A percentile compares a stretch with the other conserved stretches of the same genome.
phyloP scores from a whole-genome alignment of 129 eudicot genomes.

The sunflower (Helianthus annuus) region DNA sequence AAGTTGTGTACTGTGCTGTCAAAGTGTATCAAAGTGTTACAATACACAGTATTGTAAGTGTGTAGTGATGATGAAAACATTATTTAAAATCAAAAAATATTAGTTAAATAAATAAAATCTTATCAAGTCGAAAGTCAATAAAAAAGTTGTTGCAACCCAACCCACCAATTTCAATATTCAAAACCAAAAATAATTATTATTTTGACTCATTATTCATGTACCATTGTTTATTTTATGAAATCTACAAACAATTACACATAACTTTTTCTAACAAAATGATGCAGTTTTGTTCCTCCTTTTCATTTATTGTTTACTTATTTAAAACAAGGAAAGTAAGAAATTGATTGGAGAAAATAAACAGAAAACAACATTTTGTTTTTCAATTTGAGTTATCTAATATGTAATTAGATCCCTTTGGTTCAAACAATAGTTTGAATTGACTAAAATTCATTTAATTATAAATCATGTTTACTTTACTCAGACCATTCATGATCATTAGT shows the following conservation, averaged over 20 bases:
- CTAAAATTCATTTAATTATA: no score
- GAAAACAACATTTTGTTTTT: neutral
- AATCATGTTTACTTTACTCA: no score
- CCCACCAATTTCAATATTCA: neutral
- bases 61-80: no score
- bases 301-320: neutral
- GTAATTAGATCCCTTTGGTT: neutral
- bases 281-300: neutral
- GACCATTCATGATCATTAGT: no score
- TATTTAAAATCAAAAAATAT: neutral
- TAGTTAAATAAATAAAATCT: neutral
- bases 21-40: no score
- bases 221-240: neutral
- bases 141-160: slow-evolving; percentile 8
- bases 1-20: no score
- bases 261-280: neutral
- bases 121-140: neutral
- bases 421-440: no score
- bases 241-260: neutral
- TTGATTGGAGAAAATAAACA: no score
- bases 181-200: neutral
- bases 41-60: no score
- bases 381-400: neutral
- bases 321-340: neutral
- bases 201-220: neutral